phyloP scores from a whole-genome alignment of 192 early-diverging fungal species.

The Chytriomyces confervae region DNA sequence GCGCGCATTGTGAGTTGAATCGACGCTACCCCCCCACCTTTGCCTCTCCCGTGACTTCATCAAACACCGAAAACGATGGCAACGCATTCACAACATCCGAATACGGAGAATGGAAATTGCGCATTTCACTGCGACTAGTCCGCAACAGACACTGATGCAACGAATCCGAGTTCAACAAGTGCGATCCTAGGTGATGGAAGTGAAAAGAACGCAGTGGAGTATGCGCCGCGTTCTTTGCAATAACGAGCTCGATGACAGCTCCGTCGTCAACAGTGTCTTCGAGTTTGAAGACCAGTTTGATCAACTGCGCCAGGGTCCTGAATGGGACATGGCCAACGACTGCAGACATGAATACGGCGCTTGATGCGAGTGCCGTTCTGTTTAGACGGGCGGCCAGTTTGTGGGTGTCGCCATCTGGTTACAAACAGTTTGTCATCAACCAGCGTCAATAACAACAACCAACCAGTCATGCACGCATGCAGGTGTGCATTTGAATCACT shows the following conservation, averaged over 20 bases:
- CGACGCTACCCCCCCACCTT: not conserved
- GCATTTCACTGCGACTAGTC: not conserved
- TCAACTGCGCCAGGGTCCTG: not conserved
- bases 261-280: not conserved
- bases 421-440: no score
- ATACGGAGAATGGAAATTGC: constrained; percentile 18
- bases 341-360: not conserved
- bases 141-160: constrained; percentile 18
- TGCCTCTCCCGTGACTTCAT: constrained; percentile 5
- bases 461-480: not conserved
- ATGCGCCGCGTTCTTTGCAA: not conserved
- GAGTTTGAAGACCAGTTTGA: not conserved
- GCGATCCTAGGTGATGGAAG: not conserved
- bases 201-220: not conserved
- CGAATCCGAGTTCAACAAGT: constrained; percentile 1
- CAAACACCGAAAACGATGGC: constrained; percentile 18
- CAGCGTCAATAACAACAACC: not conserved
- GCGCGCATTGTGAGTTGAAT: not conserved
- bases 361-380: not conserved
- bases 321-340: constrained; percentile 2
- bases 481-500: not conserved
- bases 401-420: not conserved
- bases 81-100: not conserved
- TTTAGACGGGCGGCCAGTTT: not conserved
- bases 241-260: not conserved